A percentile compares a stretch with the other conserved stretches of the same genome.
Conservation (phyloP, 768 basidiomycete species). For the Termitomyces sp. region DNA sequence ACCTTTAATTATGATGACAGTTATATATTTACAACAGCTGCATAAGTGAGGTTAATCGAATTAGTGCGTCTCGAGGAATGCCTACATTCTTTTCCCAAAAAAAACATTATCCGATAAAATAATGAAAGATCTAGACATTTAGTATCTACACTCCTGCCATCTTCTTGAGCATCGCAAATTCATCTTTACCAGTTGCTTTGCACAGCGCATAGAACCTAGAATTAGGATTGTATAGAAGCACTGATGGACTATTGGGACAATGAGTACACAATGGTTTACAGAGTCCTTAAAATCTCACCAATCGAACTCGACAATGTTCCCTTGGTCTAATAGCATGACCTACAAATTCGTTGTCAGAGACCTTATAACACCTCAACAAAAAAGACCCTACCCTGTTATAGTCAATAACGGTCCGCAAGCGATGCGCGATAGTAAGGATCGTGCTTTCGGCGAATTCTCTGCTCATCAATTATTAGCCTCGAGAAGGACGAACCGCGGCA, state of each 20-base stretch:
- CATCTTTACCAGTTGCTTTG: too few relatives aligned
- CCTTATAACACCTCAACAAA: neutral
- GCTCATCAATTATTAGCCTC: neutral
- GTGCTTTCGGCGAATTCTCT: constrained; percentile 81
- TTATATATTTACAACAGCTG: neutral
- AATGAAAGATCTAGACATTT: neutral
- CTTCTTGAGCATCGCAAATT: too few relatives aligned
- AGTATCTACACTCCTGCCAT: constrained; percentile 49
- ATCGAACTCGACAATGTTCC: constrained; percentile 76
- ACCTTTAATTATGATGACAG: neutral
- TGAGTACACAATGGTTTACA: too few relatives aligned
- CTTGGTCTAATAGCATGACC: constrained; percentile 79
- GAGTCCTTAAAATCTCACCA: too few relatives aligned
- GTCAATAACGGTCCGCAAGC: constrained; percentile 75
- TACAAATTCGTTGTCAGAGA: constrained; percentile 21
- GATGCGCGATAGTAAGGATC: constrained; percentile 81
- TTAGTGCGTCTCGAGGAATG: too few relatives aligned
- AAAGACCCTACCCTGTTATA: constrained; percentile 65
- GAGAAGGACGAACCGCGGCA: neutral
- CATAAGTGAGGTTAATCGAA: too few relatives aligned
- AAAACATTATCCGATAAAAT: too few relatives aligned
- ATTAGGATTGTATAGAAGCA: too few relatives aligned
- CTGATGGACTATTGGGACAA: too few relatives aligned
- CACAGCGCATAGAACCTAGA: too few relatives aligned
- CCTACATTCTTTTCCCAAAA: too few relatives aligned